A percentile compares a stretch with the other conserved stretches of the same genome.
phyloP scores from a whole-genome alignment of 2,329 filamentous ascomycete genomes.

The Simplicillium sp. region DNA sequence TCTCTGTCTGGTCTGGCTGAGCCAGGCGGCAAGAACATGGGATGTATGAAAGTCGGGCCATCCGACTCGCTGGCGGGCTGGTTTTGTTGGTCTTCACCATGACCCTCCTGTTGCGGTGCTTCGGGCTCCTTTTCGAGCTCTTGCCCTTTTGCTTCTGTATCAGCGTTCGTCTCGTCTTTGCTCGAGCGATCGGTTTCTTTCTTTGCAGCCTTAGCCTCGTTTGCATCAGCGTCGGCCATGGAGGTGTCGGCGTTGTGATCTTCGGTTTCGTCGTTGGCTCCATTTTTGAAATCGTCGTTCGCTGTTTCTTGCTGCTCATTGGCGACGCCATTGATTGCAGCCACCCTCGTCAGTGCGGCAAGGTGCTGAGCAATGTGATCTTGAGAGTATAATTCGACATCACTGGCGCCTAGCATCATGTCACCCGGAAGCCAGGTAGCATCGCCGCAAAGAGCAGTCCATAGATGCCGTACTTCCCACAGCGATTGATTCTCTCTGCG shows the following conservation, averaged over 20 bases:
- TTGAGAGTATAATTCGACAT: conserved; percentile 45
- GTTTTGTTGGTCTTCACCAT: background rate
- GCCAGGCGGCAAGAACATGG: conserved; percentile 60
- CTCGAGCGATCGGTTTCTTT: conserved; percentile 11
- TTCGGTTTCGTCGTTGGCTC: conserved; percentile 4
- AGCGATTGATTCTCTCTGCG: conserved; percentile 65
- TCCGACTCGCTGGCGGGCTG: conserved; percentile 24
- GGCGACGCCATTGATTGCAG: conserved; percentile 11
- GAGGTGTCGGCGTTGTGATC: conserved; percentile 15
- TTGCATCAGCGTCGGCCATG: conserved; percentile 19
- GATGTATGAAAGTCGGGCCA: conserved; percentile 47
- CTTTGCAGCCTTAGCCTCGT: conserved; percentile 4
- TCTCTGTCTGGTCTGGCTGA: conserved; percentile 58
- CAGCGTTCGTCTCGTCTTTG: conserved; percentile 11
- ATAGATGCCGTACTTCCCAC: conserved; percentile 64
- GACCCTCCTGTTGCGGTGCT: background rate
- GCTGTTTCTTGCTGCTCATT: background rate
- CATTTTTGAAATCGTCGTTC: conserved; percentile 6
- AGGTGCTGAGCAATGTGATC: conserved; percentile 30
- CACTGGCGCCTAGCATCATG: conserved; percentile 45
- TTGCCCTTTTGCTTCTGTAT: conserved; percentile 7
- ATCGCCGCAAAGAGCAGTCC: conserved; percentile 67
- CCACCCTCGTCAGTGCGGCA: conserved; percentile 16
- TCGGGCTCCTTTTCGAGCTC: conserved; percentile 1
- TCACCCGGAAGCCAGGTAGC: conserved; percentile 57